Evolutionary conservation across 2,329 filamentous ascomycete genomes (phyloP), one percentile per base, ranked within the genome.

Genomic region (Aspergillus felis): DNA sequence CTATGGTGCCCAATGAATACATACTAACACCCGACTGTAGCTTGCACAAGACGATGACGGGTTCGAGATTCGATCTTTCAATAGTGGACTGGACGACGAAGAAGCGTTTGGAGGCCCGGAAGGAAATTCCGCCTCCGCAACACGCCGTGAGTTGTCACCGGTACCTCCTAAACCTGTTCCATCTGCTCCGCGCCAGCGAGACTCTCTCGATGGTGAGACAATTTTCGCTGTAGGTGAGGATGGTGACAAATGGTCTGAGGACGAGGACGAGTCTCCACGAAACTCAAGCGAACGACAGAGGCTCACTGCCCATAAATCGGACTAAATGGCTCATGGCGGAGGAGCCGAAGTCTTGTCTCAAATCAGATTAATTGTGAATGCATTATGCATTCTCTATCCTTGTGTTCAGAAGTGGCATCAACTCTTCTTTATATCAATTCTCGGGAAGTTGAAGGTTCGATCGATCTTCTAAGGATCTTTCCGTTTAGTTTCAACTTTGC

Each of bases 21-120:
- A 50, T 62, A 57, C 73, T 80, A 56, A 81, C 61, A 29, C 10
- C 4, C 4, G 17, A 22, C 7, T 51, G 44, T 60, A 87, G 84
- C 88, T 99, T 70, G 93, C 94, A 2, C 94, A 97, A 83, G 94
- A 99, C 68, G 94, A 99, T 66, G 93, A 97, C 70, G 94, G 94
- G 38, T 99, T 99, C 72, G 94, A 97, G 71, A 95, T 99, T 71
- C 90, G 90, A 51, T 94, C 94, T 56, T 89, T 99, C 61, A 91
- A 91, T 53, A 90, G 91, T 64, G 86, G 83, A 0, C 77, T 88
- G 22, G 87, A 89, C 65, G 84, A 88, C 57, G 84, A 87, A 65
- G 84, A 86, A 54, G 73, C 78, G 51, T 64, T 75, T 57, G 70
- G 76, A 51, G 67, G 62, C 66, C 60, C 73, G 61, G 71, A 75